A percentile compares a stretch with the other conserved stretches of the same genome.
Evolutionary conservation across 2,329 filamentous ascomycete species (phyloP).

Genomic region (Fulvia fulva): DNA sequence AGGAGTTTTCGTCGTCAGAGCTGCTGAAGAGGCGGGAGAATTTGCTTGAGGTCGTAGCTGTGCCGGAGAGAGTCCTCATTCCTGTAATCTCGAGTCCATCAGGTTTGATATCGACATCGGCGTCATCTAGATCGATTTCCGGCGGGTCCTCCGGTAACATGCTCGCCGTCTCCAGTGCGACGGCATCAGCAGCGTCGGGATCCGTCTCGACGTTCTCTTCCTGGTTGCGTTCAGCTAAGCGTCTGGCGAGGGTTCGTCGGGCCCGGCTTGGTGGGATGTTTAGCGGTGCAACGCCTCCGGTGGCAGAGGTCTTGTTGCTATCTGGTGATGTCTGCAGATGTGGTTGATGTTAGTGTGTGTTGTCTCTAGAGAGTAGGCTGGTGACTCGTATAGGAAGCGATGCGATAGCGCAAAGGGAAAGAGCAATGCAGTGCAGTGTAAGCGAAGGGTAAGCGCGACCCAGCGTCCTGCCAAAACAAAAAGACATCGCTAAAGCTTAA

Average conservation of each 20-base stretch:
- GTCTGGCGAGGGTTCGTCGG: slow-evolving; percentile 81
- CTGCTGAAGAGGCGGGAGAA: slow-evolving; percentile 31
- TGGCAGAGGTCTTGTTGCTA: slow-evolving; percentile 13
- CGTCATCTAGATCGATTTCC: slow-evolving; percentile 18
- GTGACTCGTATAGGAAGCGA: neutral
- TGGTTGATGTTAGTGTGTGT: neutral
- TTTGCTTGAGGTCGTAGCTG: slow-evolving; percentile 15
- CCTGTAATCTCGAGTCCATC: slow-evolving; percentile 27
- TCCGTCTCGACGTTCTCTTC: slow-evolving; percentile 29
- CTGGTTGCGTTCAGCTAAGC: slow-evolving; percentile 57
- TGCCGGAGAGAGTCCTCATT: slow-evolving; percentile 18
- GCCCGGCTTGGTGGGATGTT: slow-evolving; percentile 85
- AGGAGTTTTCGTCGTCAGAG: slow-evolving; percentile 45
- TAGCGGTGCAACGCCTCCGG: slow-evolving; percentile 64
- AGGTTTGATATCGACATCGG: neutral
- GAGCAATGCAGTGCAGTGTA: neutral
- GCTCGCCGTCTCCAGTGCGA: slow-evolving; percentile 28
- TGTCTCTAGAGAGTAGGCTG: neutral
- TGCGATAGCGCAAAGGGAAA: neutral
- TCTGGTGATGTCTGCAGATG: slow-evolving; percentile 21
- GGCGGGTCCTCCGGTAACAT: slow-evolving; percentile 31
- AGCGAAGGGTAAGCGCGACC: neutral
- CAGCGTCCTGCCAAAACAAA: neutral
- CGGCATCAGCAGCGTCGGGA: slow-evolving; percentile 31
- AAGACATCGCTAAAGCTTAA: neutral